These are phyloP conservation scores for Chlamydomonas asymmetrica DNA, from an alignment of 139 green algal genomes.

Conservation along the genomic window DNA sequence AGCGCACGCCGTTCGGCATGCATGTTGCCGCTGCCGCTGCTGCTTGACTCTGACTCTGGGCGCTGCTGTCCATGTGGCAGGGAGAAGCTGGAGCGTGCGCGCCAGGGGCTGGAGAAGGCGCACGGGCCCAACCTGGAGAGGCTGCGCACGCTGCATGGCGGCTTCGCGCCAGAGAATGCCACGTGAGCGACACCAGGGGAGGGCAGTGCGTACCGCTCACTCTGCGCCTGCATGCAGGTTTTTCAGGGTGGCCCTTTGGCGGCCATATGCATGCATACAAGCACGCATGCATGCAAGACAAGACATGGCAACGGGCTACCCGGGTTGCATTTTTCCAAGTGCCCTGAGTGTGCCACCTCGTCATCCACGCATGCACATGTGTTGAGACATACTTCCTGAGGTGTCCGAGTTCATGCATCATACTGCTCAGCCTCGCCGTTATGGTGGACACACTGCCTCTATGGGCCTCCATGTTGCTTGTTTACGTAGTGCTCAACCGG, in stretches of 20 bases:
- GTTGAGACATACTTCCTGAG: neutral
- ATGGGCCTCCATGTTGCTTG: neutral
- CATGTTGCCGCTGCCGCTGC: too few species aligned
- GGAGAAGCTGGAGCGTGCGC: constrained; percentile 50
- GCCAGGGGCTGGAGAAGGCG: constrained; percentile 41
- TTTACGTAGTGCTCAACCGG: too few species aligned
- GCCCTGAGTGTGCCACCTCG: neutral
- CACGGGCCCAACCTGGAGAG: constrained; percentile 61
- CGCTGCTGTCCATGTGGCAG: neutral
- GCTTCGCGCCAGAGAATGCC: constrained; percentile 62
- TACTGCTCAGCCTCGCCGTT: neutral
- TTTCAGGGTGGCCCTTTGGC: neutral
- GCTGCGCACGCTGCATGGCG: constrained; percentile 60
- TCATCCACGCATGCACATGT: too few species aligned
- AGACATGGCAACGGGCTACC: neutral
- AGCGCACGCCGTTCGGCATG: too few species aligned
- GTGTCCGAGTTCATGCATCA: neutral
- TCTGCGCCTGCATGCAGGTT: neutral
- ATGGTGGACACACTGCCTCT: neutral
- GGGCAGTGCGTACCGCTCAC: too few species aligned
- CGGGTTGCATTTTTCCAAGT: neutral
- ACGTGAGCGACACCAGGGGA: constrained; percentile 39
- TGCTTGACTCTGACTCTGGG: too few species aligned
- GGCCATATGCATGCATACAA: neutral
- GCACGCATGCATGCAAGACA: neutral